Conservation (phyloP, 23 red algal species). For the Gracilaria gracilis region DNA sequence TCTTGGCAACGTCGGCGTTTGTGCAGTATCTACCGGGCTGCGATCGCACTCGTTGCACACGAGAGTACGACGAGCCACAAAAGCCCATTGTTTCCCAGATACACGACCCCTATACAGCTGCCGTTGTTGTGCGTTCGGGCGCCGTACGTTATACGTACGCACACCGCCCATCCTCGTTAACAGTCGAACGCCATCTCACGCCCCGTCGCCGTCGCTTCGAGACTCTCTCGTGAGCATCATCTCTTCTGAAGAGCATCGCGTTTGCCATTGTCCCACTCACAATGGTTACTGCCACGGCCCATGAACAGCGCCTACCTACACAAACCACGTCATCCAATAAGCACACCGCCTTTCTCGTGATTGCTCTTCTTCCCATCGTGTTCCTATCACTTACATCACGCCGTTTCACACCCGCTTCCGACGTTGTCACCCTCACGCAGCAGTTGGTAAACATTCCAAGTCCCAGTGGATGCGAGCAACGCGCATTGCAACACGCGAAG, state of each 20-base stretch:
- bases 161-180: background rate
- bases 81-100: background rate
- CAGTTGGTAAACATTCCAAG: constrained; percentile 50
- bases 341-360: constrained; percentile 2
- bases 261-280: background rate
- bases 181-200: background rate
- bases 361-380: constrained; percentile 9
- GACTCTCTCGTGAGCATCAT: constrained; percentile 4
- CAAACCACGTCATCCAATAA: constrained; percentile 7
- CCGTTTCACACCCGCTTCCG: constrained; percentile 1
- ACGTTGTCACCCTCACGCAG: constrained; percentile 27
- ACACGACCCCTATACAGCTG: background rate
- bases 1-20: no score
- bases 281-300: background rate
- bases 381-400: background rate
- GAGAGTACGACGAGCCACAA: background rate
- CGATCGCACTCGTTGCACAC: background rate
- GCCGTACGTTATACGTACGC: background rate
- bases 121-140: background rate
- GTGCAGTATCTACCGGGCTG: no score
- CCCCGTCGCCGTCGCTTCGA: background rate
- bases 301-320: background rate
- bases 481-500: background rate
- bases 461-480: constrained; percentile 23
- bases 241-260: background rate